These are phyloP conservation scores for Dalbergia cochinchinensis DNA, from an alignment of 306 rosid species.

Conservation along the genomic window DNA sequence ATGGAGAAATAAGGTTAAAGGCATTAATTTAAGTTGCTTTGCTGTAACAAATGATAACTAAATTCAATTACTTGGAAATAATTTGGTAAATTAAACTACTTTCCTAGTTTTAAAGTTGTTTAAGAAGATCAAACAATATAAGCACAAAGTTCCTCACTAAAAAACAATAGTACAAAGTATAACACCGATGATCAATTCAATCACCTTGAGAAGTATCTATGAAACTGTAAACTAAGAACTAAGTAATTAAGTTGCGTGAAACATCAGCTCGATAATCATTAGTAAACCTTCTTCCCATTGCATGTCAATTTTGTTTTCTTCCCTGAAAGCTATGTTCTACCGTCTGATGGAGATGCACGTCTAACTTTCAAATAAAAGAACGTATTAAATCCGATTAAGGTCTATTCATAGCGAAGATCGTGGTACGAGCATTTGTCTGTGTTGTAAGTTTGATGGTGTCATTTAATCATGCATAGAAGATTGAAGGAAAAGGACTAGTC, in stretches of 20 bases:
- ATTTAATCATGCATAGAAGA: slow-evolving; percentile 27
- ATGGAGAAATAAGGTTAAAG: too few species aligned
- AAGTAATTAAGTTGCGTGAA: slow-evolving; percentile 29
- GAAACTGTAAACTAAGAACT: background rate
- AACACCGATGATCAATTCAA: background rate
- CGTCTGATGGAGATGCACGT: slow-evolving; percentile 33
- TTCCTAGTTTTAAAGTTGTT: background rate
- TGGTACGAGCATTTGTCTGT: slow-evolving; percentile 14
- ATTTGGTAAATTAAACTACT: background rate
- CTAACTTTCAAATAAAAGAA: slow-evolving; percentile 32
- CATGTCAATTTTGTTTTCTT: slow-evolving; percentile 31
- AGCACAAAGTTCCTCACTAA: too few species aligned
- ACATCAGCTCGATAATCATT: slow-evolving; percentile 28
- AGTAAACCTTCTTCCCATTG: slow-evolving; percentile 3
- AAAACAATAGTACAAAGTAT: background rate
- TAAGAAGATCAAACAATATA: background rate
- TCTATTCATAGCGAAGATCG: slow-evolving; percentile 29
- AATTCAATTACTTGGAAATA: slow-evolving; percentile 21
- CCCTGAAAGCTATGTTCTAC: slow-evolving; percentile 40
- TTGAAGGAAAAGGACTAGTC: slow-evolving; percentile 33
- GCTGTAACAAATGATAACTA: background rate
- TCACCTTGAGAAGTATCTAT: background rate
- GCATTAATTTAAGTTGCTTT: too few species aligned
- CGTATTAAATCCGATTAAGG: background rate
- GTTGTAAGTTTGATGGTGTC: slow-evolving; percentile 22